Percentiles rank a stretch among this genome's conserved stretches.
Conservation (phyloP, 2,329 filamentous ascomycete species). For the Xylariaceae sp. region DNA sequence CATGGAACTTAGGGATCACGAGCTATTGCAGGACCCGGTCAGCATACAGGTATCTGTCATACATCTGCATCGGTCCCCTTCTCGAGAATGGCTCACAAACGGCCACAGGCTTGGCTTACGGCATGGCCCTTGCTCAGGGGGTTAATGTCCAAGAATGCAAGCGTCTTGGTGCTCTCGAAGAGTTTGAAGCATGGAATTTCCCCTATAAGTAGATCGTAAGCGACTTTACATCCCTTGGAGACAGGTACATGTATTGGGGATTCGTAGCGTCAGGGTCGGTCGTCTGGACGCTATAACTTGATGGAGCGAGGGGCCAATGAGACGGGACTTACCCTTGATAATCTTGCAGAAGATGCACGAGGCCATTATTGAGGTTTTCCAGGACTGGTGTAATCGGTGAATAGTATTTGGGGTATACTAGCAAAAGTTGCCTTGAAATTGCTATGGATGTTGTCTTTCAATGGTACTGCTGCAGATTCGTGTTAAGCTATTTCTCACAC, state of each 20-base stretch:
- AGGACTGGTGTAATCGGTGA: background rate
- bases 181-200: conserved; percentile 97
- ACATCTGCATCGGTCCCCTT: no score
- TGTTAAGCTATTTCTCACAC: no score
- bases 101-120: conserved; percentile 46
- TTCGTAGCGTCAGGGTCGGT: no score
- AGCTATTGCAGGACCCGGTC: conserved; percentile 55
- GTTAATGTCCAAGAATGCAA: conserved; percentile 95
- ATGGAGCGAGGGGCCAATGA: no score
- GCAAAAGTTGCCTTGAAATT: no score
- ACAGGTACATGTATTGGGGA: no score
- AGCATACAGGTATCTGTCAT: background rate
- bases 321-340: conserved; percentile 66
- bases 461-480: no score
- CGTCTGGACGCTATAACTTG: no score
- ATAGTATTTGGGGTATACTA: background rate
- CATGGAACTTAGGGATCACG: conserved; percentile 93
- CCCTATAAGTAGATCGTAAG: conserved; percentile 45
- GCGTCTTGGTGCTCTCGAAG: conserved; percentile 86
- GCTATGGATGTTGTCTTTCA: no score
- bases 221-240: no score
- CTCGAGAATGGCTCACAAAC: background rate
- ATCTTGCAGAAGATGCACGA: conserved; percentile 98
- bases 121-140: conserved; percentile 86
- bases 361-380: conserved; percentile 44